Percentiles rank a stretch among this genome's conserved stretches.
Evolutionary conservation across 768 basidiomycete species (phyloP).

Genomic region (Polyporus arcularius): DNA sequence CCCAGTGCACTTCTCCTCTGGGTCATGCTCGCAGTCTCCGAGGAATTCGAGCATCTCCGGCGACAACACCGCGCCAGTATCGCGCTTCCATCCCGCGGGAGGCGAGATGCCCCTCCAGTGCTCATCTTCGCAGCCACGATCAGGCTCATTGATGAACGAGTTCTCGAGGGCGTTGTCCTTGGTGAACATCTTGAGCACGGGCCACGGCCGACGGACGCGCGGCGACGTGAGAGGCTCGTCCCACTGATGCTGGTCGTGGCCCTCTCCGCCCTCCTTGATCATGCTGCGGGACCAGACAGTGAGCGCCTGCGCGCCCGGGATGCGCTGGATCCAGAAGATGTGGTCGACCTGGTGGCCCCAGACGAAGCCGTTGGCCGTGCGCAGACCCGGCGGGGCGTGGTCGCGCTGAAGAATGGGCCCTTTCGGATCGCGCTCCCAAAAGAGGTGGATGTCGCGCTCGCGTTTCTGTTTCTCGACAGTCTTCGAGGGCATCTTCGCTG

Average conservation of each 20-base stretch:
- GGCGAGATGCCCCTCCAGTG: constrained; percentile 1
- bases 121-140: constrained; percentile 23
- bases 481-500: not conserved
- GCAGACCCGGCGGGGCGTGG: constrained; percentile 13
- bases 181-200: constrained; percentile 19
- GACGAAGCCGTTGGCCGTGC: constrained; percentile 20
- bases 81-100: not conserved
- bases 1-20: not conserved
- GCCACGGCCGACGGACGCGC: constrained; percentile 26
- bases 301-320: constrained; percentile 22
- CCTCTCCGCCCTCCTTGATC: constrained; percentile 34
- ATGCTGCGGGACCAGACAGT: constrained; percentile 38
- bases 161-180: not conserved
- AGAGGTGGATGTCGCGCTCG: constrained; percentile 14
- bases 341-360: constrained; percentile 16
- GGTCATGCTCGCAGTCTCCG: not conserved
- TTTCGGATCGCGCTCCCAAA: constrained; percentile 21
- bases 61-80: not conserved
- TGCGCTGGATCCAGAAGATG: constrained; percentile 15
- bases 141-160: constrained; percentile 12
- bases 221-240: constrained; percentile 20
- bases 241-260: constrained; percentile 26
- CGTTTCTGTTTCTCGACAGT: not conserved
- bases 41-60: not conserved
- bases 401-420: constrained; percentile 13